These are phyloP conservation scores for Tricladium varicosporioides DNA, from an alignment of 2,329 filamentous ascomycete species.

Conservation along the genomic window DNA sequence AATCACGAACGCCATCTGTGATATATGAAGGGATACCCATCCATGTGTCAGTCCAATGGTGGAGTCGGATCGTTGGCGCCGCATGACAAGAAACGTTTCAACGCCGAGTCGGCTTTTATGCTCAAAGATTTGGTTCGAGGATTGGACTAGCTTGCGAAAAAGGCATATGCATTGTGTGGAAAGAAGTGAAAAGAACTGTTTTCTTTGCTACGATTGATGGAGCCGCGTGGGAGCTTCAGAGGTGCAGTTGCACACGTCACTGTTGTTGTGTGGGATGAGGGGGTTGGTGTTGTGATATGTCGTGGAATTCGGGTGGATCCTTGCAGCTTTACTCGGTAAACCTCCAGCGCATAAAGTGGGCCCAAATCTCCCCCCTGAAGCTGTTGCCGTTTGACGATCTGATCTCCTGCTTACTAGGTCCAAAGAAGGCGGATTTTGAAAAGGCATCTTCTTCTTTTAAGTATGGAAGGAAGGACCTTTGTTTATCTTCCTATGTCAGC, in stretches of 20 bases:
- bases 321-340: background rate
- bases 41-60: background rate
- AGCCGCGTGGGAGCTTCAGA: background rate
- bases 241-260: background rate
- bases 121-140: background rate
- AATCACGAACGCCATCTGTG: background rate
- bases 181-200: background rate
- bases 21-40: background rate
- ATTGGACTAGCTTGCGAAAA: background rate
- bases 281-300: background rate
- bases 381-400: background rate
- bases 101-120: background rate
- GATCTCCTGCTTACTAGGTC: background rate
- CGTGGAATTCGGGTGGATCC: background rate
- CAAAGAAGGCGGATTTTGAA: background rate
- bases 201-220: background rate
- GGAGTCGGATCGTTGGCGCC: background rate
- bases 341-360: background rate
- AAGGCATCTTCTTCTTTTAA: too few species aligned
- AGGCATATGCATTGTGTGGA: background rate
- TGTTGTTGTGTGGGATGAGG: background rate
- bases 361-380: background rate
- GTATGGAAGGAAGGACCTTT: too few species aligned
- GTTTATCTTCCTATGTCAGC: too few species aligned
- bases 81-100: background rate